Evolutionary conservation across 257 asterid genomes (phyloP), one percentile per base, ranked within the genome.

Genomic region (Linaria vulgaris): DNA sequence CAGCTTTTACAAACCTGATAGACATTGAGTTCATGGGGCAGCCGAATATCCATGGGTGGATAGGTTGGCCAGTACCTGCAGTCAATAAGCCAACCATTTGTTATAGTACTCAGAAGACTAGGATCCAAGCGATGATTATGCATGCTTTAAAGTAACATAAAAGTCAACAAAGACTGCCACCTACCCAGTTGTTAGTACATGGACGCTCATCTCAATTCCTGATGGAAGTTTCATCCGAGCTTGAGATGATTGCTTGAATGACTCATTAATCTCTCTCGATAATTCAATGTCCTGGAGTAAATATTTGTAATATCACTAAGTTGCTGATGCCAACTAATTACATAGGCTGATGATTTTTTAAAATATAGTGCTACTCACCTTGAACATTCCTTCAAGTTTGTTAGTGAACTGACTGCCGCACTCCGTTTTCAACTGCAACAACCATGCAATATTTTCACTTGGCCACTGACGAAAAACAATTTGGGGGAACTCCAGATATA

Each of bases 341-440:
- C 43, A 31, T n/a, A 25, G 0, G 6, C 59, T 6, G 47, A 2
- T 14, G 37, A 11, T 20, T 41, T 17, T 72, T 17, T 3, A 13
- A 1, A 56, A 14, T 0, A 39, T 21, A 12, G 20, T 37, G 24
- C 6, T 22, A 61, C 82, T 57, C 49, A 94, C 99, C 99, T 94
- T 94, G 82, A 94, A 94, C 99, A 94, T 94, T 70, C 99, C 99
- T 80, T 94, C 99, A 20, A 94, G 96, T 80, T 94, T 94, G 84
- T 90, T 94, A 21, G 99, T 94, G 73, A 94, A 94, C 72, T 90
- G 99, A 81, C 99, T 94, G 59, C 99, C 99, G n/a, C 99, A 94
- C 84, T 94, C 99, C 0, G 97, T 94, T 77, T 94, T 94, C 68
- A 94, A 78, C 99, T 94, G 90, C 80, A 80, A 80, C 48, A 62